Evolutionary conservation across 331 rosid genomes (phyloP), one percentile per base, ranked within the genome.

Genomic region (Rosa hybrid): DNA sequence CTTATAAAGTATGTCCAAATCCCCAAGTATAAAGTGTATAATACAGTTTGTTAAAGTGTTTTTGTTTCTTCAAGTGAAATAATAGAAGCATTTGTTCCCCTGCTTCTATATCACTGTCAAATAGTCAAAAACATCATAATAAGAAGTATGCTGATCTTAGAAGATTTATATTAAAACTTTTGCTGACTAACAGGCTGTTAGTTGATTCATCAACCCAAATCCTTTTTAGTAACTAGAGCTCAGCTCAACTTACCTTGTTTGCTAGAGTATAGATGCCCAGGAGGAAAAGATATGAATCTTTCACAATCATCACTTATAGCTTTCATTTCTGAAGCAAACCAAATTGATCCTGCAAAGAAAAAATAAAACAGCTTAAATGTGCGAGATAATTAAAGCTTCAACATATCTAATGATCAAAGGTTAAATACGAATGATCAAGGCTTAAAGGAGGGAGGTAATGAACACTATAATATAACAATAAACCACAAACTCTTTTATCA

Each of bases 291-390:
- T 75, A 88, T 79, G 72, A 95, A 95, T 83, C 94, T 90, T 84
- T 95, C 99, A 81, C 99, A 95, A 82, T 95, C 99, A 78, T 95
- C 99, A 82, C 95, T 88, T 73, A 93, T 71, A 81, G 98, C 99
- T 86, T 95, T 95, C 99, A 96, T 96, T 87, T 93, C 98, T 78
- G 98, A 96, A 57, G 98, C 93, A 87, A 96, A 96, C 98, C 98
- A 96, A 48, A 88, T 85, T 73, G 98, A 93, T 78, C 99, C 99
- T 96, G 90, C 69, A 73, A 80, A 86, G 17, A 77, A 82, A 79
- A 85, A 77, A 68, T 81, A 79, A 44, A 78, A 77, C 78, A 30
- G 59, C 72, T 82, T 69, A 62, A 27, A 76, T 14, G 20, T 44
- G 18, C 2, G 11, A 48, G 7, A 27, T 42, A 21, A 23, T 42